These are phyloP conservation scores for Gossypium gossypioides DNA, from an alignment of 441 rosid species.

Conservation along the genomic window DNA sequence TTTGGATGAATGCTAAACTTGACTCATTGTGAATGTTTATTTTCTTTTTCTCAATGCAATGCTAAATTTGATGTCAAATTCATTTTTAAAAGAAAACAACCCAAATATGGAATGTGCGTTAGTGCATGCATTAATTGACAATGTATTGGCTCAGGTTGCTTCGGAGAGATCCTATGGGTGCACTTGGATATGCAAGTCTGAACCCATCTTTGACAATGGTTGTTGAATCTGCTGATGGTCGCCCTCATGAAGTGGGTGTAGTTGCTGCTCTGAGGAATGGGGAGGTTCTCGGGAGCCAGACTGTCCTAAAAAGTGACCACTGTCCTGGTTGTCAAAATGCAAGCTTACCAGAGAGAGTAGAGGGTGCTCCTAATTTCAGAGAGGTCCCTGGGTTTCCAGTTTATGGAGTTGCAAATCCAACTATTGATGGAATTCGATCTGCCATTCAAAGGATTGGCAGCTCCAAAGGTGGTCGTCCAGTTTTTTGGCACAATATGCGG, in stretches of 20 bases:
- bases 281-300: constrained; percentile 93
- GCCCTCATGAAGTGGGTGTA: constrained; percentile 83
- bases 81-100: neutral
- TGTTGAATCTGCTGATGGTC: constrained; percentile 79
- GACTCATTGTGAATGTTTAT: neutral
- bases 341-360: constrained; percentile 82
- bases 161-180: constrained; percentile 99
- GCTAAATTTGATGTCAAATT: neutral
- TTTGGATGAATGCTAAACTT: neutral
- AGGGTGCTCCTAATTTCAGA: constrained; percentile 98
- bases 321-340: constrained; percentile 89
- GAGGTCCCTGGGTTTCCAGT: constrained; percentile 97
- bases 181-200: constrained; percentile 71
- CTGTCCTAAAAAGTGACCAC: constrained; percentile 96
- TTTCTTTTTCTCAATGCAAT: neutral
- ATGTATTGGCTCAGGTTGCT: constrained; percentile 52
- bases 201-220: constrained; percentile 72
- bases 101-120: neutral
- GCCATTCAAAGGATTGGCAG: constrained; percentile 81
- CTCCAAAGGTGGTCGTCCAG: constrained; percentile 64
- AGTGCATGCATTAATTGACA: neutral
- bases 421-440: constrained; percentile 84
- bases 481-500: constrained; percentile 98
- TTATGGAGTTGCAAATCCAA: constrained; percentile 98
- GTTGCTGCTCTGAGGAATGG: constrained; percentile 93